Evolutionary conservation across 306 rosid species (phyloP), one percentile per base, ranked within the genome.

Genomic region (Lagenaria siceraria): DNA sequence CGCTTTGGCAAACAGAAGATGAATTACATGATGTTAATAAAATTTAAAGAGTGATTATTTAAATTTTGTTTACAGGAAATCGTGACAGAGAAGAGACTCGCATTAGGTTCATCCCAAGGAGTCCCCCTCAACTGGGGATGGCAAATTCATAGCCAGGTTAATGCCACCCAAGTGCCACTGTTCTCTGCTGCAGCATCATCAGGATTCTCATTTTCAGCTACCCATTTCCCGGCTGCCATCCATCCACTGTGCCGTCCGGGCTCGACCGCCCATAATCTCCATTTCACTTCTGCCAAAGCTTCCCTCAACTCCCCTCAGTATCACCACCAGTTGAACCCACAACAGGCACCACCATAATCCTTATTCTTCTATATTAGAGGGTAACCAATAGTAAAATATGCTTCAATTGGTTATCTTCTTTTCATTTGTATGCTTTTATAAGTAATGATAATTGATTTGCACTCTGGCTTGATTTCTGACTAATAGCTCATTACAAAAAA

Each of bases 181-280:
- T 89, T 95, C 92, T 87, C 97, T 79, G 69, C 92, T 87, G 99
- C 99, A 92, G 99, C 99, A 96, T 96, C 99, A 96, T 96, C 99
- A 96, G 98, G 99, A 96, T 96, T 96, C 99, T 92, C 99, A 31
- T 83, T 86, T 85, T 87, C 95, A 79, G 91, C 93, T 82, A 83
- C 89, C 75, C 79, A 85, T 80, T 87, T 90, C 49, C 66, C 90
- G 27, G 83, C 88, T 83, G 82, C 92, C 79, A 82, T 87, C 43
- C 82, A 79, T 81, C 84, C 88, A 25, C 83, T 88, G n/a, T 80
- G 78, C 77, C 79, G 88, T 10, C 27, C 81, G 18, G 85, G 76
- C 81, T 81, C 91, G 12, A 29, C 77, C 38, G 80, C 96, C 60
- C 87, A 80, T 58, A 81, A 77, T 77, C 86, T 92, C 83, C 81